phyloP scores from a whole-genome alignment of 768 basidiomycete species.

The Trametes cingulata region DNA sequence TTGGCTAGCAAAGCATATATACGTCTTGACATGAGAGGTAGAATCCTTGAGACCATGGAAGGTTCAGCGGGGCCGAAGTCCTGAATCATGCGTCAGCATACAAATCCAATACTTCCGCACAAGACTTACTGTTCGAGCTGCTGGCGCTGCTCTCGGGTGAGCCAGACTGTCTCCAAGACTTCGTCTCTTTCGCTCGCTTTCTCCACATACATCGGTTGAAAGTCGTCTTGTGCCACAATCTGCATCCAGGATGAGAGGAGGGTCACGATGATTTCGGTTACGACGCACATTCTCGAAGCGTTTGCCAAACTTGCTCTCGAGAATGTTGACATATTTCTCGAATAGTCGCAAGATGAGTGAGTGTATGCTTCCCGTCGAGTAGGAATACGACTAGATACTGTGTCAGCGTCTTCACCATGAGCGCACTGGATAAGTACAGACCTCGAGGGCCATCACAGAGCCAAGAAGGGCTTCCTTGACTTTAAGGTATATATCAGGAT shows the following conservation, averaged over 20 bases:
- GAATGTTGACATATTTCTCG: conserved; percentile 81
- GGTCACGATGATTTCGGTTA: background rate
- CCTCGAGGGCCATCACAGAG: conserved; percentile 93
- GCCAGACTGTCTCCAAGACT: conserved; percentile 82
- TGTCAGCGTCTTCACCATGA: background rate
- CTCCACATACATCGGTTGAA: conserved; percentile 81
- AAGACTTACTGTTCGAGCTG: conserved; percentile 52
- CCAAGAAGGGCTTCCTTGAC: conserved; percentile 83
- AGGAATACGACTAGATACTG: conserved; percentile 73
- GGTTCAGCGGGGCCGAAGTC: conserved; percentile 59
- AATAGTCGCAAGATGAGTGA: conserved; percentile 85
- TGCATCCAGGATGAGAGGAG: conserved; percentile 31
- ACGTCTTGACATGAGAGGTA: conserved; percentile 93
- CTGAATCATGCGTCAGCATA: conserved; percentile 37
- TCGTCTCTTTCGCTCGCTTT: conserved; percentile 61
- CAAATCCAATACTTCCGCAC: background rate
- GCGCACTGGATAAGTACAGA: conserved; percentile 33
- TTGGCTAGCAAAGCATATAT: conserved; percentile 18
- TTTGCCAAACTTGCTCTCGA: conserved; percentile 78
- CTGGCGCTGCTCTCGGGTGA: conserved; percentile 65
- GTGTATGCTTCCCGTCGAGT: conserved; percentile 81
- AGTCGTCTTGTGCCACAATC: conserved; percentile 87
- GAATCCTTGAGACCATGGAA: conserved; percentile 97
- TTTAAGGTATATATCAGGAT: conserved; percentile 77
- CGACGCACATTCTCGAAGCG: conserved; percentile 76